Percentiles rank a stretch among this genome's conserved stretches.
phyloP scores from a whole-genome alignment of 805 yeast genomes.

The Candida suzukii region DNA sequence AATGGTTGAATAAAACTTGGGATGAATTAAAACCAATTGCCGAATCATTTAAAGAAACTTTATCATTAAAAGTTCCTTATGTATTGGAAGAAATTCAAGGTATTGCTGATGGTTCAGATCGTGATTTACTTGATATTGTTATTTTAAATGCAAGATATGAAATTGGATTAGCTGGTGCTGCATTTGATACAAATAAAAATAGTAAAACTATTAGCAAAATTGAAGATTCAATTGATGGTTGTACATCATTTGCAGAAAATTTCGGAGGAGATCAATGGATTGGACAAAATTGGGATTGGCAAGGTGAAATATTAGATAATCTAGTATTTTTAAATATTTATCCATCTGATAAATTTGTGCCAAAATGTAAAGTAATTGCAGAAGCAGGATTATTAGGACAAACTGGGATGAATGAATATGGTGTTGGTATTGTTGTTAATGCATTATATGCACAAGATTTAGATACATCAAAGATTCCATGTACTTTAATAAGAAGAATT shows the following conservation, averaged over 20 bases:
- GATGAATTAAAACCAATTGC: constrained; percentile 4
- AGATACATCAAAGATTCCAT: constrained; percentile 6
- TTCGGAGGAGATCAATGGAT: constrained; percentile 5
- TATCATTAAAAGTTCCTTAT: constrained; percentile 2
- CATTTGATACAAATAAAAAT: constrained; percentile 3
- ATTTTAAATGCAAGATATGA: constrained; percentile 6
- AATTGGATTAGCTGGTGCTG: constrained; percentile 6
- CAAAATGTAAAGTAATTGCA: constrained; percentile 5
- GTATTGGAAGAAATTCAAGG: constrained; percentile 7
- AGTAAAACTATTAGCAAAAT: neutral
- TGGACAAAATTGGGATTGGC: constrained; percentile 9
- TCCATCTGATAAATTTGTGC: constrained; percentile 4
- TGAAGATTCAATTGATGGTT: constrained; percentile 4
- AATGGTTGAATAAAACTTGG: constrained; percentile 5
- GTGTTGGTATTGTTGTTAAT: constrained; percentile 5
- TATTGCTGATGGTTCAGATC: constrained; percentile 6
- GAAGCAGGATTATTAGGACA: constrained; percentile 8
- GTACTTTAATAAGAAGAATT: constrained; percentile 5
- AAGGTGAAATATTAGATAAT: constrained; percentile 1
- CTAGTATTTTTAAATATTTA: constrained; percentile 5
- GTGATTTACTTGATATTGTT: constrained; percentile 5
- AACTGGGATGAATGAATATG: constrained; percentile 6
- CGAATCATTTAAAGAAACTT: constrained; percentile 1
- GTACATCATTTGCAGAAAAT: constrained; percentile 5
- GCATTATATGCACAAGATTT: constrained; percentile 6